These are phyloP conservation scores for Recurvomyces mirabilis DNA, from an alignment of 495 filamentous ascomycete species.

Conservation along the genomic window DNA sequence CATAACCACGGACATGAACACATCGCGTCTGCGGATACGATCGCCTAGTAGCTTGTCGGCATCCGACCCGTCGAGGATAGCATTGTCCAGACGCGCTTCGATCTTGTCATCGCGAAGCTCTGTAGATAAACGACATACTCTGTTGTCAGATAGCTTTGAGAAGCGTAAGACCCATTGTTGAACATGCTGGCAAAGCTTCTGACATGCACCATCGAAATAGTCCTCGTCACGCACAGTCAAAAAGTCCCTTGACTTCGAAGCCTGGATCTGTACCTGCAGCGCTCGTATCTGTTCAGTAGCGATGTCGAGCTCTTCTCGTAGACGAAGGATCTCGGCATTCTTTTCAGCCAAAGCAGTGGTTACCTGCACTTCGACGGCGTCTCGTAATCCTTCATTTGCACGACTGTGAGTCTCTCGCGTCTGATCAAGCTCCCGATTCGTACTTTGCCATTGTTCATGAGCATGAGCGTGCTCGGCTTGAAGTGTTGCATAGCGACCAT, in stretches of 20 bases:
- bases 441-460: constrained; percentile 36
- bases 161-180: constrained; percentile 95
- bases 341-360: constrained; percentile 53
- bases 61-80: constrained; percentile 84
- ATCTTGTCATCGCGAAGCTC: constrained; percentile 81
- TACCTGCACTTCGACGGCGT: constrained; percentile 50
- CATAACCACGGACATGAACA: constrained; percentile 96
- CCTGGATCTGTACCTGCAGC: constrained; percentile 73
- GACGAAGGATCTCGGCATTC: constrained; percentile 63
- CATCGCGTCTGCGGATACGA: constrained; percentile 72
- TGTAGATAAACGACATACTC: constrained; percentile 64
- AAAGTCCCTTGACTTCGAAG: constrained; percentile 50
- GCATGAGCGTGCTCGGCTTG: constrained; percentile 48
- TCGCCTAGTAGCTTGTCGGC: constrained; percentile 77
- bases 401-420: constrained; percentile 48
- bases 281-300: constrained; percentile 67
- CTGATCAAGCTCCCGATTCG: constrained; percentile 50
- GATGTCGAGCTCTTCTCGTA: constrained; percentile 65
- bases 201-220: constrained; percentile 89
- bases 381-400: constrained; percentile 52
- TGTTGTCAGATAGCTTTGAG: constrained; percentile 87
- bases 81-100: constrained; percentile 83
- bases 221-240: constrained; percentile 76
- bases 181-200: constrained; percentile 83
- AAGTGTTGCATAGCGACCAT: constrained; percentile 47